Conservation (phyloP, 2,329 filamentous ascomycete genomes). For the Colletotrichum phormii region DNA sequence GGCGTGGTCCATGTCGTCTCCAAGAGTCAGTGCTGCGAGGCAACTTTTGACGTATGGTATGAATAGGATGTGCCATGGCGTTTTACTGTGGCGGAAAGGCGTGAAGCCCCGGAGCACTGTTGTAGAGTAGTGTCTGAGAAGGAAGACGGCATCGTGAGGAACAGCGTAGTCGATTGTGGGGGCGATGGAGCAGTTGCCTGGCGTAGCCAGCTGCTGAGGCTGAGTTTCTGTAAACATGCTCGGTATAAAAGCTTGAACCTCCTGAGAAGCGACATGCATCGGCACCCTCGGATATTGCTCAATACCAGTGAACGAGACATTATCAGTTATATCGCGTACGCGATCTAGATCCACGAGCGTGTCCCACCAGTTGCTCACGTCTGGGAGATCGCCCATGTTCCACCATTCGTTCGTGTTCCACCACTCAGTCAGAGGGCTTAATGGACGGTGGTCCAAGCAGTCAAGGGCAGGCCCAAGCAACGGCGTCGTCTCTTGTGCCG, state of each 20-base stretch:
- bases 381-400: conserved; percentile 13
- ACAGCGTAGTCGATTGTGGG: conserved; percentile 17
- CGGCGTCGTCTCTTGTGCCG: not conserved
- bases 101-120: conserved; percentile 50
- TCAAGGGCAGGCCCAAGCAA: not conserved
- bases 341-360: not conserved
- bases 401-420: conserved; percentile 19
- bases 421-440: conserved; percentile 6
- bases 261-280: not conserved
- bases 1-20: conserved; percentile 48
- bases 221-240: not conserved
- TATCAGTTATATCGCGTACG: not conserved
- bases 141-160: conserved; percentile 47
- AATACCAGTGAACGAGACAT: not conserved
- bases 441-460: not conserved
- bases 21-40: conserved; percentile 50
- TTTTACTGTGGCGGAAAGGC: conserved; percentile 51
- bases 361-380: conserved; percentile 4
- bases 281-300: not conserved
- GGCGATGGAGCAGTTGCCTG: not conserved
- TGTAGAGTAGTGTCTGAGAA: conserved; percentile 52
- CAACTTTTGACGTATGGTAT: conserved; percentile 50
- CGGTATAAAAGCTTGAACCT: not conserved
- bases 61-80: conserved; percentile 54
- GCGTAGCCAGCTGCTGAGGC: not conserved